These are phyloP conservation scores for Kodamaea fungicola DNA, from an alignment of 1,139 yeast species.

Conservation along the genomic window DNA sequence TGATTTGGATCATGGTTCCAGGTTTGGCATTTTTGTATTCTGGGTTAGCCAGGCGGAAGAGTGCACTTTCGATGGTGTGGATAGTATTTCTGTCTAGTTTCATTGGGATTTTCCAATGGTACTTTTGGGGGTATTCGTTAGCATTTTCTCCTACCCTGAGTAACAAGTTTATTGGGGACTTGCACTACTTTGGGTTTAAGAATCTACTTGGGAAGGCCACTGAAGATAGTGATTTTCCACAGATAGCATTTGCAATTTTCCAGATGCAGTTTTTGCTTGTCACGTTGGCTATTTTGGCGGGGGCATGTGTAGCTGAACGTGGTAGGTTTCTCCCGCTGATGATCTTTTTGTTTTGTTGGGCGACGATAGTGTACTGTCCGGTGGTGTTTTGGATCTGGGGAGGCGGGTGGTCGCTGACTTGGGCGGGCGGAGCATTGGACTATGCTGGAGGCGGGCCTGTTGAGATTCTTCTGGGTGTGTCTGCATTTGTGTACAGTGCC, in stretches of 20 bases:
- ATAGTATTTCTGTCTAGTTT: conserved; percentile 69
- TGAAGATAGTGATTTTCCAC: conserved; percentile 59
- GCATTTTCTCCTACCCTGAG: conserved; percentile 77
- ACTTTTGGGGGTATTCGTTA: conserved; percentile 94
- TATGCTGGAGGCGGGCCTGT: conserved; percentile 99
- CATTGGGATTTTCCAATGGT: conserved; percentile 90
- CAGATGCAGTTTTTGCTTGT: conserved; percentile 92
- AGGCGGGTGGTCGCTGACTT: conserved; percentile 80
- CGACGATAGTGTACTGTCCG: conserved; percentile 90
- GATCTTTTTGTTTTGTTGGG: conserved; percentile 82
- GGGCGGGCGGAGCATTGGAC: conserved; percentile 85
- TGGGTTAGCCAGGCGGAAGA: conserved; percentile 88
- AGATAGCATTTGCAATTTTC: conserved; percentile 77
- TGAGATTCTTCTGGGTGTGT: conserved; percentile 86
- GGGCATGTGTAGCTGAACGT: conserved; percentile 87
- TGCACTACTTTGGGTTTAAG: conserved; percentile 77
- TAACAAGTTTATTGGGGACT: conserved; percentile 82
- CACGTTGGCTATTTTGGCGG: conserved; percentile 86
- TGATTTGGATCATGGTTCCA: conserved; percentile 91
- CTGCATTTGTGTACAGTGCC: conserved; percentile 81
- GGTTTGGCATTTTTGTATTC: conserved; percentile 92
- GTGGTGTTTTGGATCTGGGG: conserved; percentile 96
- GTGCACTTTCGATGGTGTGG: conserved; percentile 89
- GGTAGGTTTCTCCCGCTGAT: conserved; percentile 85
- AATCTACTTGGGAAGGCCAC: conserved; percentile 56